phyloP scores from a whole-genome alignment of 23 red algal genomes.

The Agarophyton chilense region DNA sequence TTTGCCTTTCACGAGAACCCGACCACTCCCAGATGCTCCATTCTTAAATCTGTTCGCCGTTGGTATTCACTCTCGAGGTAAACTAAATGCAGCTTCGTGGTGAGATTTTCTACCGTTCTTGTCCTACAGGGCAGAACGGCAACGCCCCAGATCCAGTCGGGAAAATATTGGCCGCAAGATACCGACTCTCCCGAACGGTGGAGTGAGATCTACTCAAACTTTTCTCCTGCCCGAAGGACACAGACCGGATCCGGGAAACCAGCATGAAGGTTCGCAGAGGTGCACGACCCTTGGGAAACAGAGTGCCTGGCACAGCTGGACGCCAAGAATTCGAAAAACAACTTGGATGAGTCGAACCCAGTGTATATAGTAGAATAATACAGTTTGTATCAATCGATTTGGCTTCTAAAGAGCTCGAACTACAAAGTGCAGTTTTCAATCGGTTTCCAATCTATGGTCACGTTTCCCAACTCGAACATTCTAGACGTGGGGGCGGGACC shows the following conservation, averaged over 20 bases:
- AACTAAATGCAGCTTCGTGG: not conserved
- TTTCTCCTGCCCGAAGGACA: not conserved
- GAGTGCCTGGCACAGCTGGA: no score
- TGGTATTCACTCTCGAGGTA: not conserved
- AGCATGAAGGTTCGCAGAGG: not conserved
- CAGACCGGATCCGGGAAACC: not conserved
- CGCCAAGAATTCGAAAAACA: no score
- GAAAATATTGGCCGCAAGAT: not conserved
- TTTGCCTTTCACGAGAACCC: not conserved
- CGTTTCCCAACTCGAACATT: not conserved
- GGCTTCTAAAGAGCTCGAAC: not conserved
- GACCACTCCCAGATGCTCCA: not conserved
- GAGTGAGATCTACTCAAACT: no score
- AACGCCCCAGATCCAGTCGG: not conserved
- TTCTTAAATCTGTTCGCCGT: not conserved
- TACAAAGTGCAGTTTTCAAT: not conserved
- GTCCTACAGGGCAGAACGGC: not conserved
- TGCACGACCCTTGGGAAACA: not conserved
- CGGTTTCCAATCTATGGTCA: not conserved
- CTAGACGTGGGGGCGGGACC: not conserved
- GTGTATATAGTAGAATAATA: not conserved
- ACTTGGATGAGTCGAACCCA: not conserved
- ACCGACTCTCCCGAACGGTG: no score
- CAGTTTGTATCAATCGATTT: not conserved
- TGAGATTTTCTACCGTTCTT: not conserved